Base-by-base conservation (phyloP, 495 filamentous ascomycete genomes). In the Trichoderma asperelloides region DNA sequence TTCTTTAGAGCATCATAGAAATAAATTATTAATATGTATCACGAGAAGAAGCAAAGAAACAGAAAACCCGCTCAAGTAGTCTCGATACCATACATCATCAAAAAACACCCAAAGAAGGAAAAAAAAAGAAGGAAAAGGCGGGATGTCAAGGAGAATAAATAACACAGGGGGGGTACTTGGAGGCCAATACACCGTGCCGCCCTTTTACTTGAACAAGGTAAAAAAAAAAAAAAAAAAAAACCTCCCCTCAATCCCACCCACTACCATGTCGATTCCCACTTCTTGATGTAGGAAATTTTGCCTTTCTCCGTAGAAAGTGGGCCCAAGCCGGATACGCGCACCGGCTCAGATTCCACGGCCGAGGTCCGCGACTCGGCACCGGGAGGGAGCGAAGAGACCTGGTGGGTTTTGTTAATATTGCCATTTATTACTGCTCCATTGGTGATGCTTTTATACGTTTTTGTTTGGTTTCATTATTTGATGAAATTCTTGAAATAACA, bases 301-400 rank as follows among this genome's bases (percentile, higher is more conserved):
- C 23, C 55, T 11, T 28, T 60, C 55, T 60, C 55, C 55, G 55
- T 60, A 60, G 27, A 23, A 30, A 30, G 55, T 60, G 55, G 55
- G 55, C 55, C 55, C 1, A 21, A 18, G 25, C 11, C 55, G 55
- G 55, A 27, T 30, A 60, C 23, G 55, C 23, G 55, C 55, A 13
- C 55, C 55, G 55, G 55, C 55, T 13, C 25, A 30, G 55, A 60
- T 60, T 60, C 55, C 9, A 60, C 9, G 55, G 55, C 55, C 55
- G 55, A 60, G 55, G 55, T 30, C 55, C 55, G 55, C 25, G 23
- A 15, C 23, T 11, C 55, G 55, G 55, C 23, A 30, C 55, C 55
- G 25, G 55, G 25, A 11, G 27, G 8, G 3, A 28, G 15, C 8
- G 6, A 5, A 6, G 49, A n/a, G n/a, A n/a, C n/a, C n/a, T n/a